These are phyloP conservation scores for Saxispiralis lemnorum DNA, from an alignment of 495 filamentous ascomycete species.

Conservation along the genomic window DNA sequence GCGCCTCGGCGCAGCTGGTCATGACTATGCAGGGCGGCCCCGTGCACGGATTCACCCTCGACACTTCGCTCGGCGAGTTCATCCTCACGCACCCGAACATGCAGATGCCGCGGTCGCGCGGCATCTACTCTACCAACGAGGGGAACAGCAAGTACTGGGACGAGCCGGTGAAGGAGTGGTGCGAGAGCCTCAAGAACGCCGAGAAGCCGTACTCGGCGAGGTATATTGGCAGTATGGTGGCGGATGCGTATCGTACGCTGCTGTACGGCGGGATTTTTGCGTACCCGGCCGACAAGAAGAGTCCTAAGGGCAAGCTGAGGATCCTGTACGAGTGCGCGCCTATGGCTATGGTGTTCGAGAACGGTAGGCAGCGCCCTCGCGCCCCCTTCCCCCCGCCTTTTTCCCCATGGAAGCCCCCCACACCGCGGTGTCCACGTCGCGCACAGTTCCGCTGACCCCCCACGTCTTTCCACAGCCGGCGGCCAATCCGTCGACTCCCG, in stretches of 20 bases:
- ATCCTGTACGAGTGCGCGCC: slow-evolving; percentile 98
- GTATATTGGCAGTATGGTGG: slow-evolving; percentile 96
- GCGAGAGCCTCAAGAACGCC: slow-evolving; percentile 63
- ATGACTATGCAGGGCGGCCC: slow-evolving; percentile 87
- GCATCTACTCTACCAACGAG: slow-evolving; percentile 97
- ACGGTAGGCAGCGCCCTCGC: slow-evolving; percentile 42
- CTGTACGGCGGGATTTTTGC: slow-evolving; percentile 94
- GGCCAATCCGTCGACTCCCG: slow-evolving; percentile 78
- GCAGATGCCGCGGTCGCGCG: slow-evolving; percentile 56
- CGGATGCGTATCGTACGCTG: slow-evolving; percentile 88
- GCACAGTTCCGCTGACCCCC: neutral
- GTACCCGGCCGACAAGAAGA: slow-evolving; percentile 95
- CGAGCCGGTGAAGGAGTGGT: slow-evolving; percentile 70
- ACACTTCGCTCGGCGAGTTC: slow-evolving; percentile 92
- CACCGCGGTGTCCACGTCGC: too few species aligned
- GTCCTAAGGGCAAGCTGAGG: slow-evolving; percentile 88
- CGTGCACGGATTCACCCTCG: slow-evolving; percentile 95
- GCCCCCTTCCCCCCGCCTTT: neutral
- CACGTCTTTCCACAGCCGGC: slow-evolving; percentile 40
- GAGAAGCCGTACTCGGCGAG: slow-evolving; percentile 84
- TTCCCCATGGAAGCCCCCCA: too few species aligned
- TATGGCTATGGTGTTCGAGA: slow-evolving; percentile 99
- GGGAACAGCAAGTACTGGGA: slow-evolving; percentile 95
- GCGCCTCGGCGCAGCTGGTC: slow-evolving; percentile 85
- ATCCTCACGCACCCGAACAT: slow-evolving; percentile 95